These are phyloP conservation scores for Tolypocladium endophyticum DNA, from an alignment of 2,329 filamentous ascomycete genomes.

Conservation along the genomic window DNA sequence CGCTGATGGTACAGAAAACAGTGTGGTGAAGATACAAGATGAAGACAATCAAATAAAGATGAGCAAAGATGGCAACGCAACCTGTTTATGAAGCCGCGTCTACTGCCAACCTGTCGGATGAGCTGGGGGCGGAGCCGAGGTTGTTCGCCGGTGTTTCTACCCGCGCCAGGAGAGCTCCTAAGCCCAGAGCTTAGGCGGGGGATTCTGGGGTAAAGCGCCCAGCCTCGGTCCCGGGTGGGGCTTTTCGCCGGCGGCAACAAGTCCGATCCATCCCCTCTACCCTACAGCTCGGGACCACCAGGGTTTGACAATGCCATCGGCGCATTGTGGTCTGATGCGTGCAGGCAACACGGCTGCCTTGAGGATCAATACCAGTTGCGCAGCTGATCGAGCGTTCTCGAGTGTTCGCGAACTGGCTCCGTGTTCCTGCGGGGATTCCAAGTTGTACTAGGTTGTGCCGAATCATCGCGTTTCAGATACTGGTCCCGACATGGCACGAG, in stretches of 20 bases:
- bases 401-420: neutral
- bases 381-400: neutral
- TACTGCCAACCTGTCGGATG: neutral
- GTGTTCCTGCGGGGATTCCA: neutral
- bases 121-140: slow-evolving; percentile 2
- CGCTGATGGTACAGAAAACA: neutral
- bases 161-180: neutral
- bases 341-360: neutral
- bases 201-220: neutral
- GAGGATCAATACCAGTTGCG: too few relatives aligned
- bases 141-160: neutral
- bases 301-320: neutral
- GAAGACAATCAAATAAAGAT: too few relatives aligned
- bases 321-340: neutral
- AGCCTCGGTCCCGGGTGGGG: neutral
- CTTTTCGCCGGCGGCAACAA: neutral
- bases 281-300: neutral
- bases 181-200: neutral
- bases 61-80: neutral
- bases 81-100: neutral
- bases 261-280: neutral
- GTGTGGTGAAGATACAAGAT: neutral
- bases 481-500: neutral
- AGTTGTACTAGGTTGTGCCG: neutral
- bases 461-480: neutral